Conservation (phyloP, 1,284 basidiomycete species). For the Sporisorium exsertum region DNA sequence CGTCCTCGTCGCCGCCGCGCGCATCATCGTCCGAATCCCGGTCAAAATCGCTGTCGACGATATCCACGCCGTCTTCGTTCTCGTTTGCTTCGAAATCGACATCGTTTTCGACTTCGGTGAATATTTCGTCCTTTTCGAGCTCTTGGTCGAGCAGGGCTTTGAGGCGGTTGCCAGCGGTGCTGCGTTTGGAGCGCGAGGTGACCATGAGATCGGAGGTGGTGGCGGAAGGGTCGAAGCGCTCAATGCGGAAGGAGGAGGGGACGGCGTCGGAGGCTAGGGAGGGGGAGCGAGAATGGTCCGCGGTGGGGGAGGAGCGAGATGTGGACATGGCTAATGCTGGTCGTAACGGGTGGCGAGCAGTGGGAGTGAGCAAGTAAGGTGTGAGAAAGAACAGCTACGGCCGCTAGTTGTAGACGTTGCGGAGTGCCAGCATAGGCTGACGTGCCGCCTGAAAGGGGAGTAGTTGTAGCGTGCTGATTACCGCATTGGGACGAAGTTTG, state of each 20-base stretch:
- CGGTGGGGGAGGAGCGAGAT: constrained; percentile 2
- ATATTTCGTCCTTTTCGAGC: constrained; percentile 62
- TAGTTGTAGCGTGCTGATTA: no score
- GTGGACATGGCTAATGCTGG: constrained; percentile 7
- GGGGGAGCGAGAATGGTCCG: constrained; percentile 9
- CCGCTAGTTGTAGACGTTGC: not conserved
- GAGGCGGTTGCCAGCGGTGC: constrained; percentile 58
- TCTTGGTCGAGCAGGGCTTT: constrained; percentile 63
- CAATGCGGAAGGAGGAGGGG: constrained; percentile 34
- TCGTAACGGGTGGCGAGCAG: not conserved
- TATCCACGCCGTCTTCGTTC: constrained; percentile 62
- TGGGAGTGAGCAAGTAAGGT: not conserved
- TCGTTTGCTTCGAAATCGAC: constrained; percentile 59
- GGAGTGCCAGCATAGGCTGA: not conserved
- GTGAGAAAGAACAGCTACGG: not conserved
- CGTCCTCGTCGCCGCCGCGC: constrained; percentile 27
- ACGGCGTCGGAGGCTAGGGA: not conserved
- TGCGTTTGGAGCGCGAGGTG: constrained; percentile 46
- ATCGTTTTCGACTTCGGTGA: constrained; percentile 64
- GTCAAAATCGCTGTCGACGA: constrained; percentile 67
- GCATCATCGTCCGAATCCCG: constrained; percentile 54
- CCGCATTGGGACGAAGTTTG: not conserved
- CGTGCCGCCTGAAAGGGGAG: no score
- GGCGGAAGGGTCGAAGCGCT: constrained; percentile 17
- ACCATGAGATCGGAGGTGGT: constrained; percentile 32